Evolutionary conservation across 208 protist species (phyloP).

Genomic region (Acanthamoeba castellanii): DNA sequence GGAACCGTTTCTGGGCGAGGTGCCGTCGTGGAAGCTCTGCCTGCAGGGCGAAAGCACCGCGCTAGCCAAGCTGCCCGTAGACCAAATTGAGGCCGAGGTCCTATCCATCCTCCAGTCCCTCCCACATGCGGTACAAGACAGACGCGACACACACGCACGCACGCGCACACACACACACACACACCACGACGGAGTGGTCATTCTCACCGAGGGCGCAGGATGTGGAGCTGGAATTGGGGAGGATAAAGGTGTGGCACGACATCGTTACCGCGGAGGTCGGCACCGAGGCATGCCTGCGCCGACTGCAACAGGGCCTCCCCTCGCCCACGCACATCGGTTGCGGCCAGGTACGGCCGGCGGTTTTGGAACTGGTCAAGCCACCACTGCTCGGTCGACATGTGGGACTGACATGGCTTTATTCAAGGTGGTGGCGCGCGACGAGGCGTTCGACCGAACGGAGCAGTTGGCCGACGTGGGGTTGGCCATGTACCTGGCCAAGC

Average conservation of each 20-base stretch:
- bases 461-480: neutral
- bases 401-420: neutral
- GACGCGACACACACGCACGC: too few species aligned
- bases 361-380: too few species aligned
- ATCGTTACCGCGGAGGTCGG: neutral
- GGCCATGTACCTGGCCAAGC: neutral
- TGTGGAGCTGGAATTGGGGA: neutral
- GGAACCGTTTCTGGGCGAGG: neutral
- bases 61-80: neutral
- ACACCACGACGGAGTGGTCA: too few species aligned
- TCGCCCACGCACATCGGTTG: neutral
- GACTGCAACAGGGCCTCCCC: neutral
- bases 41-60: neutral
- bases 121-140: too few species aligned
- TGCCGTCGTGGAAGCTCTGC: neutral
- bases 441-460: neutral
- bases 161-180: too few species aligned
- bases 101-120: neutral
- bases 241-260: neutral
- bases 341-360: neutral
- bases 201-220: neutral
- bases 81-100: neutral
- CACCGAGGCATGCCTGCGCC: neutral
- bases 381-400: too few species aligned
- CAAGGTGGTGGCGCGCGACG: neutral